phyloP scores from a whole-genome alignment of 805 yeast genomes.

The Candida andamanensis region DNA sequence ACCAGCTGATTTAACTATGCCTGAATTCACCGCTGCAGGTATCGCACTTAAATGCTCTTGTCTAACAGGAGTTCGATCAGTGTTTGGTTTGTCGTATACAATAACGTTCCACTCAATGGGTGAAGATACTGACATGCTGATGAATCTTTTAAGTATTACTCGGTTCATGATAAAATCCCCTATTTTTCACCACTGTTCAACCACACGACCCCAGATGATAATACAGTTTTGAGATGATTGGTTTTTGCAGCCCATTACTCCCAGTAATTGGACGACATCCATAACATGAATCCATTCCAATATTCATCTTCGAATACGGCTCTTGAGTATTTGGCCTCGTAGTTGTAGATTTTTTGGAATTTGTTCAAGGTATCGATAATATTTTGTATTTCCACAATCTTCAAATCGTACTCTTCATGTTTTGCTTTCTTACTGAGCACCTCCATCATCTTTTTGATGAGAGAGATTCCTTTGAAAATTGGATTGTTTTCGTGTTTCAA shows the following conservation, averaged over 20 bases:
- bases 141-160: constrained; percentile 10
- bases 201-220: too few relatives aligned
- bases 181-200: background rate
- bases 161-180: background rate
- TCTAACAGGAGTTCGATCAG: constrained; percentile 51
- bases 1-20: constrained; percentile 39
- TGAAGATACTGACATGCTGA: constrained; percentile 11
- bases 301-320: too few relatives aligned
- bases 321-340: too few relatives aligned
- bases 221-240: too few relatives aligned
- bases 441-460: too few relatives aligned
- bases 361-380: constrained; percentile 2
- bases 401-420: constrained; percentile 4
- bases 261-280: too few relatives aligned
- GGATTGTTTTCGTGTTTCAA: too few relatives aligned
- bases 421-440: constrained; percentile 3
- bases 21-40: constrained; percentile 29
- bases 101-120: constrained; percentile 60
- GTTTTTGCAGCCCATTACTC: too few relatives aligned
- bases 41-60: constrained; percentile 40
- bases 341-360: constrained; percentile 6
- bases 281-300: too few relatives aligned
- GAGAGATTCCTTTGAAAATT: too few relatives aligned
- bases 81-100: constrained; percentile 63
- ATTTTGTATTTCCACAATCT: constrained; percentile 4